phyloP scores from a whole-genome alignment of 2,329 filamentous ascomycete species.

The Ceratocystis huliohia region DNA sequence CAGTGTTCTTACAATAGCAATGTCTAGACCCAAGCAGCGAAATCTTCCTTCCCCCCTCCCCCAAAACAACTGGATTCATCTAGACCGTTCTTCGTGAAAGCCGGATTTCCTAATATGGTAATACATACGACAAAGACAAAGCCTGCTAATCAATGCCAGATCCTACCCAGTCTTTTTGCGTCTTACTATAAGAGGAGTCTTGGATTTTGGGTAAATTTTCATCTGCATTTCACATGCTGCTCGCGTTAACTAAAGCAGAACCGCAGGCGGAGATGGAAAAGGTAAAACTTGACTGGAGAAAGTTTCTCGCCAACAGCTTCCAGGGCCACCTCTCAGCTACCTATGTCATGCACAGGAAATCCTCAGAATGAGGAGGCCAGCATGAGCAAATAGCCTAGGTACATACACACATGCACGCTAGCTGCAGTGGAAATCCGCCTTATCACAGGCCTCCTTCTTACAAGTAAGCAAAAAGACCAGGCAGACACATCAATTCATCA shows the following conservation, averaged over 20 bases:
- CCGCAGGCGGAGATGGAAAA: neutral
- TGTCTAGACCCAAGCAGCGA: neutral
- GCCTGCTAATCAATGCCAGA: neutral
- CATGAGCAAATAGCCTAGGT: neutral
- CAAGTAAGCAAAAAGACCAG: neutral
- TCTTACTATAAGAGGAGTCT: neutral
- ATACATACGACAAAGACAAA: neutral
- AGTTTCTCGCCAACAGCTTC: neutral
- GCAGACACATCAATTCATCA: neutral
- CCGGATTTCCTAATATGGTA: neutral
- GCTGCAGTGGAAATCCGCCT: neutral
- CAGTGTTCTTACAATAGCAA: neutral
- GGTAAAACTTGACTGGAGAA: neutral
- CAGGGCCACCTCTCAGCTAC: conserved; percentile 1
- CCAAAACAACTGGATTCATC: neutral
- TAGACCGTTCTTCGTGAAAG: neutral
- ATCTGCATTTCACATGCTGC: neutral
- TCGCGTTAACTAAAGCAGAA: neutral
- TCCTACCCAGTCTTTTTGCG: neutral
- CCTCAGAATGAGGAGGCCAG: neutral
- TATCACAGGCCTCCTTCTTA: neutral
- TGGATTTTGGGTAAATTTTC: neutral
- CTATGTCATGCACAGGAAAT: conserved; percentile 4
- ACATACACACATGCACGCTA: neutral
- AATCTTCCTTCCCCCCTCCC: neutral